Base-by-base conservation (phyloP, 495 filamentous ascomycete species). In the Xylaria intraflava region DNA sequence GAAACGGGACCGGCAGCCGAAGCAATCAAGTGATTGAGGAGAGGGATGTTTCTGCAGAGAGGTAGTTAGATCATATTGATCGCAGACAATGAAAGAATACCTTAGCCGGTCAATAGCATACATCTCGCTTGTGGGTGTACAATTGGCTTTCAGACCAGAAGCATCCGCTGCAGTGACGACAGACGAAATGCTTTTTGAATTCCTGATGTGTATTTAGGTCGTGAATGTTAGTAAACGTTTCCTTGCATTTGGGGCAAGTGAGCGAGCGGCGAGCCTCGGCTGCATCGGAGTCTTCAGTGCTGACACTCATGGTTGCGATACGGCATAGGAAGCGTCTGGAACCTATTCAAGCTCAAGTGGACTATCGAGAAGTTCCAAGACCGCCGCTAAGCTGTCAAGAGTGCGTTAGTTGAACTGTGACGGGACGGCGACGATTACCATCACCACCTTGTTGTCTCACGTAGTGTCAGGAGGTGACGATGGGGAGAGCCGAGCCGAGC, bases 1-100 rank as follows among this genome's bases (percentile, higher is more conserved):
- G 45, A 71, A 70, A 0, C 39, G 44, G 23, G 27, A 44, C 2
- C 47, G 6, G 19, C 68, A 73, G n/a, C 67, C 70, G 2, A 67
- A 67, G 45, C 68, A 73, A 4, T 27, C 45, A 14, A 71, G 49
- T 16, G 61, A 46, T 35, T 67, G 64, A 14, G 53, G 48, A 2
- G 41, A 49, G 11, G 47, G 56, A 48, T 71, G 70, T 19, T 38
- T 23, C 65, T 67, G 31, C 20, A 30, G 16, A 26, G 20, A 20
- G 33, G 26, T 6, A 35, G 9, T 4, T 29, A 19, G 26, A 5
- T 19, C 6, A 45, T 45, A 33, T 31, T 2, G 26, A 30, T 4
- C 14, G 22, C n/a, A 30, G 23, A 11, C 10, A 22, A 8, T 9
- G 9, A 17, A 1, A 23, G 40, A 20, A n/a, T 35, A n/a, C 6